Conservation (phyloP, 495 filamentous ascomycete species). For the Glarea lozoyensis region DNA sequence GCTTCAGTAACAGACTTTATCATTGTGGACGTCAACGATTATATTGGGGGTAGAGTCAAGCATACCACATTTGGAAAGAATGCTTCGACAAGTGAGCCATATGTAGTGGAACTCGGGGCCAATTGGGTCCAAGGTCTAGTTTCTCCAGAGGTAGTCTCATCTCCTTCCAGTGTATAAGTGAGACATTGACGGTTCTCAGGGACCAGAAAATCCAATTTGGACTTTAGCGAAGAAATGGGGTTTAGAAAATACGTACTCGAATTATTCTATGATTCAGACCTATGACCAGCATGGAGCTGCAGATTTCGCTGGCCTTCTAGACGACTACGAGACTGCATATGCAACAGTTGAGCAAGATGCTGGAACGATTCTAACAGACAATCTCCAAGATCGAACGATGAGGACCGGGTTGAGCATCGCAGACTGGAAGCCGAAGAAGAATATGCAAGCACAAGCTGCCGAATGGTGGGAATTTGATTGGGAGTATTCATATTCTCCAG, state of each 20-base stretch:
- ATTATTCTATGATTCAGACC: constrained; percentile 52
- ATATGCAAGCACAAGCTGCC: constrained; percentile 49
- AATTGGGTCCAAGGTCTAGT: constrained; percentile 71
- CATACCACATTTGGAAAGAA: constrained; percentile 50
- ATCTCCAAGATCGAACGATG: constrained; percentile 54
- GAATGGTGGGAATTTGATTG: constrained; percentile 52
- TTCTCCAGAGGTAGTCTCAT: constrained; percentile 38
- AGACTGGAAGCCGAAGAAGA: constrained; percentile 55
- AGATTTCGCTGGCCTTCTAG: constrained; percentile 41
- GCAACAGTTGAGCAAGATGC: constrained; percentile 42
- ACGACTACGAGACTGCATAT: constrained; percentile 44
- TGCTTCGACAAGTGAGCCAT: constrained; percentile 37
- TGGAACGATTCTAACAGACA: constrained; percentile 47
- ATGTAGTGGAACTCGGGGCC: constrained; percentile 56
- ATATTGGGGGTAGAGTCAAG: constrained; percentile 52
- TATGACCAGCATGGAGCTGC: constrained; percentile 46
- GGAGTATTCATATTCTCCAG: constrained; percentile 36
- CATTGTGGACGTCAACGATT: constrained; percentile 57
- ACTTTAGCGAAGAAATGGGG: constrained; percentile 55
- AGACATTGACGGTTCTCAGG: no score
- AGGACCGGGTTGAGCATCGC: constrained; percentile 50
- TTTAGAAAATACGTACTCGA: constrained; percentile 51
- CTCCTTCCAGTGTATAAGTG: no score
- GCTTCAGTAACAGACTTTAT: constrained; percentile 56
- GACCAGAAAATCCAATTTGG: constrained; percentile 59